Evolutionary conservation across 2,329 filamentous ascomycete genomes (phyloP).

Genomic region (Scytalidium lignicola): DNA sequence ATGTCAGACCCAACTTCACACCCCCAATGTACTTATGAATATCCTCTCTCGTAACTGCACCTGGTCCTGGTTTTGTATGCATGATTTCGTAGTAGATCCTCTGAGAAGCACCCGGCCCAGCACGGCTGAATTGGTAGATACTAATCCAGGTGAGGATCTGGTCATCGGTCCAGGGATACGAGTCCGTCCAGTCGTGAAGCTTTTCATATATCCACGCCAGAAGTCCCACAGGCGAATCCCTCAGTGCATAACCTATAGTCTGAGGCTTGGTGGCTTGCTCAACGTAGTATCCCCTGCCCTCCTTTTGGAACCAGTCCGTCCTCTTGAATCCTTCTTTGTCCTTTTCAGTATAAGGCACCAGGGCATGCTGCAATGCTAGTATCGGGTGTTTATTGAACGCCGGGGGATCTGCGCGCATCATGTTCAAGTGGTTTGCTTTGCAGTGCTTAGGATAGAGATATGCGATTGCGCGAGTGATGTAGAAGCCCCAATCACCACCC

Average conservation of each 20-base stretch:
- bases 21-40: slow-evolving; percentile 11
- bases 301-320: slow-evolving; percentile 53
- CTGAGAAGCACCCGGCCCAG: slow-evolving; percentile 62
- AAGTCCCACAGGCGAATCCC: slow-evolving; percentile 64
- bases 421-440: slow-evolving; percentile 59
- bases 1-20: slow-evolving; percentile 44
- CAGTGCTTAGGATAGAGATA: slow-evolving; percentile 51
- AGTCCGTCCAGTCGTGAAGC: slow-evolving; percentile 69
- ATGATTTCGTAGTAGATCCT: slow-evolving; percentile 68
- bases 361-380: slow-evolving; percentile 49
- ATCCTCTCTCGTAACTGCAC: slow-evolving; percentile 22
- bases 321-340: slow-evolving; percentile 44
- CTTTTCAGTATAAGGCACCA: slow-evolving; percentile 46
- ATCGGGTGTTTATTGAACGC: slow-evolving; percentile 46
- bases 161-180: slow-evolving; percentile 68
- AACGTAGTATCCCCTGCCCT: slow-evolving; percentile 48
- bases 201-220: slow-evolving; percentile 81
- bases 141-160: slow-evolving; percentile 71
- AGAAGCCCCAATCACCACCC: slow-evolving; percentile 68
- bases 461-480: slow-evolving; percentile 58
- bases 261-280: slow-evolving; percentile 65
- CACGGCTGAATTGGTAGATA: slow-evolving; percentile 66
- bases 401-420: slow-evolving; percentile 44
- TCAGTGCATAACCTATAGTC: slow-evolving; percentile 64
- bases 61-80: slow-evolving; percentile 31